Conservation (phyloP, 495 filamentous ascomycete species). For the Penicillium egyptiacum region DNA sequence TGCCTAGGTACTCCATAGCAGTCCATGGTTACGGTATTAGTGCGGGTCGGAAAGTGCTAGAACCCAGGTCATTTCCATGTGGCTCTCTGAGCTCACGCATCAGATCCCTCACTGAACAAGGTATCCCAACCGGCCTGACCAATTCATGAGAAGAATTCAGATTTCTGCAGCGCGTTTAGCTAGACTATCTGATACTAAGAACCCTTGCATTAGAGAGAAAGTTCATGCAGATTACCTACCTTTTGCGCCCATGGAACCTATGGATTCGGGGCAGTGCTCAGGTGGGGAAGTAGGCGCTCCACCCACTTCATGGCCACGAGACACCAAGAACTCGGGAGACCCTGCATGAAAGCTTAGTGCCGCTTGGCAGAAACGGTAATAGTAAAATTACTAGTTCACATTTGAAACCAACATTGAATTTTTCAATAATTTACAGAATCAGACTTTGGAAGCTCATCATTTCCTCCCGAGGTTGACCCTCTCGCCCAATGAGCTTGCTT, state of each 20-base stretch:
- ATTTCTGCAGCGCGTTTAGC: background rate
- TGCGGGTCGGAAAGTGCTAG: background rate
- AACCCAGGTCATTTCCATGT: background rate
- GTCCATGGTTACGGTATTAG: background rate
- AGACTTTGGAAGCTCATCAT: background rate
- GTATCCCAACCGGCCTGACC: background rate
- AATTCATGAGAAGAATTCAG: background rate
- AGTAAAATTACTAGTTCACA: background rate
- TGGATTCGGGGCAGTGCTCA: background rate
- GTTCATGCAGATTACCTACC: background rate
- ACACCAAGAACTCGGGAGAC: background rate
- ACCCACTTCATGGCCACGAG: too few species aligned
- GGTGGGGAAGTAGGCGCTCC: too few species aligned
- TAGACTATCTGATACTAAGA: background rate
- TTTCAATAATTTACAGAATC: background rate
- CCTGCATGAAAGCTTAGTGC: conserved; percentile 1
- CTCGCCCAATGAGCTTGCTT: background rate
- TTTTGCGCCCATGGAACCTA: background rate
- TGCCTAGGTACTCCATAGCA: too few species aligned
- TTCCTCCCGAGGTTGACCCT: background rate
- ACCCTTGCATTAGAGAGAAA: background rate
- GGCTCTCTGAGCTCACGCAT: background rate
- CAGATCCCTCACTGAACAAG: background rate
- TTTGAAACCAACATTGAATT: background rate
- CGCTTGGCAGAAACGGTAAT: background rate